A percentile compares a stretch with the other conserved stretches of the same genome.
phyloP scores from a whole-genome alignment of 179 eudicot genomes.

The Drosera spatulata region DNA sequence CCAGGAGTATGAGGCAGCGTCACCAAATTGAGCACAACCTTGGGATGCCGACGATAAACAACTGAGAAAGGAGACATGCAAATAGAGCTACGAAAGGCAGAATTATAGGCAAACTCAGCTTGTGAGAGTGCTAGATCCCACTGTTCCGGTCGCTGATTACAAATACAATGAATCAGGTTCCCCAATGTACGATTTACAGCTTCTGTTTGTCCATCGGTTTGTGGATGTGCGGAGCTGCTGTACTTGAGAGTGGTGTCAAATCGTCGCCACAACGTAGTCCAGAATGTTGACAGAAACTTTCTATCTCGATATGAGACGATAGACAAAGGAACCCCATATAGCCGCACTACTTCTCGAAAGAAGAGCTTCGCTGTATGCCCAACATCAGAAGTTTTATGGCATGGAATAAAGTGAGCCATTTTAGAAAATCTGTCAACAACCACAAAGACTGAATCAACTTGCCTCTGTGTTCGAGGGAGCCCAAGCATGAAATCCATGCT shows the following conservation, averaged over 20 bases:
- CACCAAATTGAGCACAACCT: background rate
- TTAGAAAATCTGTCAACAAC: background rate
- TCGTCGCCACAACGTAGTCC: background rate
- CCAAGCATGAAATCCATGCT: background rate
- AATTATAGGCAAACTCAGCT: background rate
- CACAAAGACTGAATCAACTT: background rate
- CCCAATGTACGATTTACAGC: background rate
- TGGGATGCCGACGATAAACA: background rate
- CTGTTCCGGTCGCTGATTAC: background rate
- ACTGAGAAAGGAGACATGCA: background rate
- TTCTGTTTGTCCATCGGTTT: background rate
- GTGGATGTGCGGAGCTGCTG: background rate
- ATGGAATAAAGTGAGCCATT: background rate
- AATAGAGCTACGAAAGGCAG: background rate
- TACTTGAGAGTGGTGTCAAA: background rate
- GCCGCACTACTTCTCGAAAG: background rate
- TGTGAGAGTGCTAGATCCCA: background rate
- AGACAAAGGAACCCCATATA: background rate
- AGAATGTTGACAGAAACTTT: background rate
- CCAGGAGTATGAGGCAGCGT: background rate
- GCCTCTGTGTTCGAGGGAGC: background rate
- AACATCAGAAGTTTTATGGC: background rate
- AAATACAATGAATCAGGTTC: background rate
- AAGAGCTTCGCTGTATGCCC: background rate
- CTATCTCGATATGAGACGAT: background rate